Evolutionary conservation across 1,284 basidiomycete species (phyloP).

Genomic region (Apiotrichum brassicae): DNA sequence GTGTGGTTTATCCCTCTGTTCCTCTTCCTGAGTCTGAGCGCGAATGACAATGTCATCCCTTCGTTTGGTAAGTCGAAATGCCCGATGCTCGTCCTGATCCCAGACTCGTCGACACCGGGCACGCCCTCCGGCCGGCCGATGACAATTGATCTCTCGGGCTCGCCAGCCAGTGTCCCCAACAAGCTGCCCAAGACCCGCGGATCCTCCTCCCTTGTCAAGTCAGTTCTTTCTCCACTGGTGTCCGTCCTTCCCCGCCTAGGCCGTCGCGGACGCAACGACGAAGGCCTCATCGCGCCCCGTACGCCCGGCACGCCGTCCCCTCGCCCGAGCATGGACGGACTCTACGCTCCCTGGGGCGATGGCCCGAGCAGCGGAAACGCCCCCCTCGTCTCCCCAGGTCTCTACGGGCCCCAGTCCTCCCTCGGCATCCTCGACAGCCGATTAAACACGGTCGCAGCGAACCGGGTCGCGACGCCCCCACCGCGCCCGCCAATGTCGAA

Average conservation of each 20-base stretch:
- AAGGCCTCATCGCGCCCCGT: conserved; percentile 60
- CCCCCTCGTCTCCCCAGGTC: neutral
- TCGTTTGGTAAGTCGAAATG: conserved; percentile 45
- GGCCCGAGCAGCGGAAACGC: neutral
- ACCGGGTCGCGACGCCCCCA: neutral
- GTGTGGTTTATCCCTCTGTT: conserved; percentile 89
- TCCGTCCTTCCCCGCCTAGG: conserved; percentile 38
- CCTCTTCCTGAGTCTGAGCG: conserved; percentile 84
- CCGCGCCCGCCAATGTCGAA: neutral
- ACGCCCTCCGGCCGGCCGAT: conserved; percentile 21
- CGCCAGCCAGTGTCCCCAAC: conserved; percentile 6
- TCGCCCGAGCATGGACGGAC: neutral
- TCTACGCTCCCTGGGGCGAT: conserved; percentile 11
- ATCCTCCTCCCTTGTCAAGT: conserved; percentile 59
- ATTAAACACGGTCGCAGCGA: neutral
- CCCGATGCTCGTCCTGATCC: conserved; percentile 58
- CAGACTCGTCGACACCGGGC: conserved; percentile 49
- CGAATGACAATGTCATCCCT: conserved; percentile 89
- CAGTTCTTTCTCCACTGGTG: conserved; percentile 52
- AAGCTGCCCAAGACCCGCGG: conserved; percentile 8
- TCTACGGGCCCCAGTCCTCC: neutral
- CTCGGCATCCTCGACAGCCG: neutral
- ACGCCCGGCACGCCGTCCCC: conserved; percentile 43
- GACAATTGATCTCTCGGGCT: conserved; percentile 25
- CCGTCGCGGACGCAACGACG: conserved; percentile 29